Conservation (phyloP, 176 grass and related monocot species). For the Olyra latifolia region DNA sequence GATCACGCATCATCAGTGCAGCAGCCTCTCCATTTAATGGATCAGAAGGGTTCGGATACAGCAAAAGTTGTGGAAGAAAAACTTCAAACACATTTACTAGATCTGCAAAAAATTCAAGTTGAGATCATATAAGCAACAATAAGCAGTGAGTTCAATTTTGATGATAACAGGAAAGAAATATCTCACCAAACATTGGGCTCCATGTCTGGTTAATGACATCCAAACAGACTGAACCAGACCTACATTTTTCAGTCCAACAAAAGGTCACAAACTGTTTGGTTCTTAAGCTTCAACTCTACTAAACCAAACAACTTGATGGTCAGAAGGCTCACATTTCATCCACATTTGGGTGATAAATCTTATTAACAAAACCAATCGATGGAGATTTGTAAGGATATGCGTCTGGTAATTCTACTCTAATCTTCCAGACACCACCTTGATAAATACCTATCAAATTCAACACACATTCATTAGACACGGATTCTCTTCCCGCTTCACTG, state of each 20-base stretch:
- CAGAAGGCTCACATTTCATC: constrained; percentile 85
- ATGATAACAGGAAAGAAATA: constrained; percentile 12
- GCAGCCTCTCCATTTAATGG: constrained; percentile 98
- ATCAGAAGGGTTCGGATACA: constrained; percentile 96
- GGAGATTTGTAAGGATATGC: constrained; percentile 97
- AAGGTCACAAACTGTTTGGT: constrained; percentile 4
- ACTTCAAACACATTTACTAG: constrained; percentile 97
- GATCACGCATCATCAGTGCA: constrained; percentile 95
- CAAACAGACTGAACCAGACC: constrained; percentile 99
- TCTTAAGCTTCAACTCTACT: background rate
- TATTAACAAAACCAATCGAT: constrained; percentile 91
- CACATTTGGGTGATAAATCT: constrained; percentile 97
- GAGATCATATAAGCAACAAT: background rate
- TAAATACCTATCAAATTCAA: constrained; percentile 70
- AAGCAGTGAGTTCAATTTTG: background rate
- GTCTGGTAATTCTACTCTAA: constrained; percentile 95
- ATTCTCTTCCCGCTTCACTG: background rate
- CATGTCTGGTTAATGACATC: constrained; percentile 99
- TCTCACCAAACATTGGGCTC: constrained; percentile 99
- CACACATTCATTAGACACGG: constrained; percentile 23
- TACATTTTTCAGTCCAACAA: constrained; percentile 33
- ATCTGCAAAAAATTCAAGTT: constrained; percentile 47
- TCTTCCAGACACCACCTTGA: constrained; percentile 96
- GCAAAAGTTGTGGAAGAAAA: constrained; percentile 85
- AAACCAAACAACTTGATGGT: background rate